phyloP scores from a whole-genome alignment of 805 yeast species.

The Jamesozyma lodderae region DNA sequence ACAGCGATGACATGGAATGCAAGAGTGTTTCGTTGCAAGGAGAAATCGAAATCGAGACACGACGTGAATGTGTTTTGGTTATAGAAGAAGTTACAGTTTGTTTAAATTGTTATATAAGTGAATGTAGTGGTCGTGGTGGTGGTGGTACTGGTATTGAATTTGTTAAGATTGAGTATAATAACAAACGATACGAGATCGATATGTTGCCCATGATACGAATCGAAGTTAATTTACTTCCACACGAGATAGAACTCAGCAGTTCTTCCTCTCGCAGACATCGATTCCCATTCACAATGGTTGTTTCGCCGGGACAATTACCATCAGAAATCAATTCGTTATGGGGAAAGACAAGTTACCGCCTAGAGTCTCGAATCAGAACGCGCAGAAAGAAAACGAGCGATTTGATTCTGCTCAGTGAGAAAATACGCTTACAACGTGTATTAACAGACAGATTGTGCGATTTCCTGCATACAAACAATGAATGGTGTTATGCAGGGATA shows the following conservation, averaged over 20 bases:
- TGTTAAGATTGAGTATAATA: neutral
- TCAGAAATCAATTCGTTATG: conserved; percentile 7
- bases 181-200: neutral
- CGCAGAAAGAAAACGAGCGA: neutral
- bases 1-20: too few relatives aligned
- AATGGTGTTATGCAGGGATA: too few relatives aligned
- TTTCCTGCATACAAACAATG: too few relatives aligned
- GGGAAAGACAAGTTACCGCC: conserved; percentile 12
- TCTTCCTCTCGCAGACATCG: too few relatives aligned
- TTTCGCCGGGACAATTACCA: too few relatives aligned
- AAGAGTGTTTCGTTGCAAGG: too few relatives aligned
- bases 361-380: conserved; percentile 7
- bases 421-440: neutral
- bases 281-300: too few relatives aligned
- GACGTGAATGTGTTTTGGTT: too few relatives aligned
- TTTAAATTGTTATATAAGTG: too few relatives aligned
- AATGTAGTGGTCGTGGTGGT: too few relatives aligned
- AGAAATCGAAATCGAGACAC: too few relatives aligned
- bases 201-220: conserved; percentile 2
- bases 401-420: neutral
- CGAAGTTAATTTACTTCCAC: conserved; percentile 1
- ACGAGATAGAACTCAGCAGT: neutral
- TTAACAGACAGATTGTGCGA: neutral
- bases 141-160: neutral
- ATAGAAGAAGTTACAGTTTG: too few relatives aligned